Conservation (phyloP, 768 basidiomycete genomes). For the Filobasidium wieringae region DNA sequence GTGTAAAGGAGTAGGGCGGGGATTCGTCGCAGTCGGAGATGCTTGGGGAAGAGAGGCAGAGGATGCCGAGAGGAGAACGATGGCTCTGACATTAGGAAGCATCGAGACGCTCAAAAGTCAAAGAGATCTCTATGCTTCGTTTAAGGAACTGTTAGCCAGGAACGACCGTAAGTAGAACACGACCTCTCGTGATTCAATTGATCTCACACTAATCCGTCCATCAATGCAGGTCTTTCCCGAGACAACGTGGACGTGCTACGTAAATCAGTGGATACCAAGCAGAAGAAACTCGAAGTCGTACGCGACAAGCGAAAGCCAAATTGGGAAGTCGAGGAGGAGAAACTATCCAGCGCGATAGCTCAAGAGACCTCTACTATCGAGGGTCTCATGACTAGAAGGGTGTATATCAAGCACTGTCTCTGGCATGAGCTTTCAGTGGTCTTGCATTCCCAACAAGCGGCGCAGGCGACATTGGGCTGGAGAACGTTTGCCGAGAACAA, state of each 20-base stretch:
- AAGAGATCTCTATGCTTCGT: slow-evolving; percentile 74
- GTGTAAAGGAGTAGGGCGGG: slow-evolving; percentile 62
- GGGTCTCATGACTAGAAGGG: slow-evolving; percentile 59
- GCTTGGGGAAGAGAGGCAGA: slow-evolving; percentile 15
- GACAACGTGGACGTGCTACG: slow-evolving; percentile 80
- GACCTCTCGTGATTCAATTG: background rate
- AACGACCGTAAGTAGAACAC: slow-evolving; percentile 51
- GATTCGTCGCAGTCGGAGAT: slow-evolving; percentile 49
- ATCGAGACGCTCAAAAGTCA: slow-evolving; percentile 49
- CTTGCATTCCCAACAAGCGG: slow-evolving; percentile 78
- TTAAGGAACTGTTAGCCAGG: slow-evolving; percentile 72
- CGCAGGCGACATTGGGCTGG: slow-evolving; percentile 60
- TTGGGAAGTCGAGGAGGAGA: slow-evolving; percentile 78
- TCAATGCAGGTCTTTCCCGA: slow-evolving; percentile 48
- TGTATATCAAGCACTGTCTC: slow-evolving; percentile 81
- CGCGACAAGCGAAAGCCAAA: slow-evolving; percentile 61
- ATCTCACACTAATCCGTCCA: background rate
- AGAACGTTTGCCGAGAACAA: slow-evolving; percentile 66
- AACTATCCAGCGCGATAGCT: slow-evolving; percentile 56
- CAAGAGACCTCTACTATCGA: slow-evolving; percentile 73
- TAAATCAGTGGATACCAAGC: slow-evolving; percentile 68
- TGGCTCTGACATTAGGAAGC: slow-evolving; percentile 19
- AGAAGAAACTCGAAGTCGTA: slow-evolving; percentile 63
- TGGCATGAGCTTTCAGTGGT: slow-evolving; percentile 94
- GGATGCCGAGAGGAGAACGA: slow-evolving; percentile 27